Evolutionary conservation across 2,329 filamentous ascomycete species (phyloP).

Genomic region (Malbranchea zuffiana): DNA sequence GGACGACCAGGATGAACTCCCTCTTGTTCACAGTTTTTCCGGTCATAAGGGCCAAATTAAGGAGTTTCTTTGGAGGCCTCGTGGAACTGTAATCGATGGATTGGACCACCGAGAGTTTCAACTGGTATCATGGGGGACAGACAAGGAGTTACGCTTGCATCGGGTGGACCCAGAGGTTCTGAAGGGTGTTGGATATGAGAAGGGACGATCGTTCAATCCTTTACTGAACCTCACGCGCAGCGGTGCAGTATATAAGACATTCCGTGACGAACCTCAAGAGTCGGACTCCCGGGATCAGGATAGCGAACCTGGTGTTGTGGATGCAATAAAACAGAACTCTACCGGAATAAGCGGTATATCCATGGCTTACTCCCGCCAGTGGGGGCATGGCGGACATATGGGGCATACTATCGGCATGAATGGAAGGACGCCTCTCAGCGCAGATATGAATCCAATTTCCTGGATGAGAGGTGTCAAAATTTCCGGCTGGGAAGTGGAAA

Average conservation of each 20-base stretch:
- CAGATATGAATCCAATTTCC: conserved; percentile 47
- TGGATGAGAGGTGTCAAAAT: conserved; percentile 59
- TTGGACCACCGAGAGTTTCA: conserved; percentile 82
- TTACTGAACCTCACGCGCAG: conserved; percentile 66
- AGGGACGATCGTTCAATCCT: conserved; percentile 53
- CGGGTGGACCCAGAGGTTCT: conserved; percentile 56
- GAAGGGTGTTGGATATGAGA: conserved; percentile 59
- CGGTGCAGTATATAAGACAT: conserved; percentile 76
- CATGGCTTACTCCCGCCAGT: conserved; percentile 42
- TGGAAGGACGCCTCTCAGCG: conserved; percentile 36
- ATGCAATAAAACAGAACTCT: conserved; percentile 1
- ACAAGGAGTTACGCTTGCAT: conserved; percentile 71
- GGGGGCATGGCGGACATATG: conserved; percentile 37
- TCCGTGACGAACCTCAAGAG: conserved; percentile 44
- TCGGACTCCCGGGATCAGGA: background rate
- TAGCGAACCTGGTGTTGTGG: background rate
- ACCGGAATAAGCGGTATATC: conserved; percentile 40
- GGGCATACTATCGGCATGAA: conserved; percentile 40
- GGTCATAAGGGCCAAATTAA: conserved; percentile 59
- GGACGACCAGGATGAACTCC: conserved; percentile 25
- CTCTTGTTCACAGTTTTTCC: conserved; percentile 42
- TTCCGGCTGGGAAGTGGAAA: conserved; percentile 43
- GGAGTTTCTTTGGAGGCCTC: conserved; percentile 80
- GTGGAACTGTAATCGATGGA: conserved; percentile 58
- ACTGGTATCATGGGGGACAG: conserved; percentile 83